Percentiles rank a stretch among this genome's conserved stretches.
phyloP scores from a whole-genome alignment of 306 rosid genomes.

The Quercus rubra region DNA sequence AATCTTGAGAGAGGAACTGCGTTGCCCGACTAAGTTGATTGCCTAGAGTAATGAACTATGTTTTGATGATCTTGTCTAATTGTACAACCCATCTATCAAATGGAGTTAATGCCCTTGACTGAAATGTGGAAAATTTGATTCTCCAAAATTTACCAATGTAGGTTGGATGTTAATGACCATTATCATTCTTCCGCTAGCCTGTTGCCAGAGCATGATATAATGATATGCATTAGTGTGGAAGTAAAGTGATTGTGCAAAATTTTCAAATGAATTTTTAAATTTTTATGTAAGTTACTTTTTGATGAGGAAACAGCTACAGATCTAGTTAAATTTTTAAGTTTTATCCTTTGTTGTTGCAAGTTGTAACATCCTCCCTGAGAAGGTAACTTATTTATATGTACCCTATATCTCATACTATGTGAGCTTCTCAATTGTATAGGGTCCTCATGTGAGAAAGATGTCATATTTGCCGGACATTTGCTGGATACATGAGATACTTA shows the following conservation, averaged over 20 bases:
- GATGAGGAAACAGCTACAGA: no score
- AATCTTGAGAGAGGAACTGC: conserved; percentile 99
- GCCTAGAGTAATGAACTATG: background rate
- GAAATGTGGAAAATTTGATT: background rate
- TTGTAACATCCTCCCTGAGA: no score
- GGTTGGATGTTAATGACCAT: background rate
- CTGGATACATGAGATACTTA: no score
- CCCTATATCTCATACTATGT: no score
- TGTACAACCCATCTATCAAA: background rate
- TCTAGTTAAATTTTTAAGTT: no score
- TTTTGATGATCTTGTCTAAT: background rate
- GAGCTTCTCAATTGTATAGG: no score
- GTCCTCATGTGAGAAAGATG: no score
- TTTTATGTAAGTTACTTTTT: background rate
- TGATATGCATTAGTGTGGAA: background rate
- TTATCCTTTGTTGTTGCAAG: no score
- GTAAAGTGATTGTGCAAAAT: background rate
- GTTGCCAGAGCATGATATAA: background rate
- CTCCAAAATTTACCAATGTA: background rate
- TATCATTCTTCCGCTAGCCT: background rate
- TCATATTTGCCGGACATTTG: no score
- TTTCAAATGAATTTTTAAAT: background rate
- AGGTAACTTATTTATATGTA: no score
- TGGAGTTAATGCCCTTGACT: background rate
- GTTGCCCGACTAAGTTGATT: conserved; percentile 65